Evolutionary conservation across 345 rosid species (phyloP), one percentile per base, ranked within the genome.

Genomic region (Excoecaria agallocha): DNA sequence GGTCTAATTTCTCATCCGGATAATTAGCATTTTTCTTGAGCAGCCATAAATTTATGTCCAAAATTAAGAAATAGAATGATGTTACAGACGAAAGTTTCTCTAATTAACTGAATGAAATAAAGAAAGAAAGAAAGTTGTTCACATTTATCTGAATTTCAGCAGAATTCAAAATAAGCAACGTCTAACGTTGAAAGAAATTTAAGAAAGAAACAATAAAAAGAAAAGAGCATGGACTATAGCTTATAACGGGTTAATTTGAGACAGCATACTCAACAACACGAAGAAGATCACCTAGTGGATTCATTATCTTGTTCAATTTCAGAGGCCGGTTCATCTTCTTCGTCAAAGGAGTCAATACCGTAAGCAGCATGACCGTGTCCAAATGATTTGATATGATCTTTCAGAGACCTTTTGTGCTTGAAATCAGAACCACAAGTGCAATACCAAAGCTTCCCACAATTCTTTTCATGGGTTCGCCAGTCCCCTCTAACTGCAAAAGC

Each of bases 381-480:
- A 52, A 93, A 95, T 4, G 99, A 94, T 77, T 81, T 88, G 25
- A 95, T 86, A 43, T 95, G 99, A 81, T 95, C 99, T 74, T 93
- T 93, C 22, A 95, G 90, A 16, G 99, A 95, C 71, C 99, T 86
- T 73, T 93, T 95, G 81, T 95, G 99, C 85, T 93, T 95, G 78
- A 95, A 95, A 77, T 93, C 98, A 38, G 99, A 95, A 0, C 99
- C 98, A 69, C 98, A 95, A 68, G 84, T 82, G 80, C 99, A 95
- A 81, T 89, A 95, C 99, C 99, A 95, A 38, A 93, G 89, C 83
- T 91, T 89, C 19, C 99, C 99, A 41, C 99, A 95, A 22, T 95
- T 95, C 89, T 95, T 95, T 87, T 95, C 99, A 66, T 95, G 99
- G 35, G 99, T 95, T 75, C 99, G 89, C 99, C 99, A 95, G 45